Base-by-base conservation (phyloP, 306 rosid genomes). In the Dalbergia cochinchinensis region DNA sequence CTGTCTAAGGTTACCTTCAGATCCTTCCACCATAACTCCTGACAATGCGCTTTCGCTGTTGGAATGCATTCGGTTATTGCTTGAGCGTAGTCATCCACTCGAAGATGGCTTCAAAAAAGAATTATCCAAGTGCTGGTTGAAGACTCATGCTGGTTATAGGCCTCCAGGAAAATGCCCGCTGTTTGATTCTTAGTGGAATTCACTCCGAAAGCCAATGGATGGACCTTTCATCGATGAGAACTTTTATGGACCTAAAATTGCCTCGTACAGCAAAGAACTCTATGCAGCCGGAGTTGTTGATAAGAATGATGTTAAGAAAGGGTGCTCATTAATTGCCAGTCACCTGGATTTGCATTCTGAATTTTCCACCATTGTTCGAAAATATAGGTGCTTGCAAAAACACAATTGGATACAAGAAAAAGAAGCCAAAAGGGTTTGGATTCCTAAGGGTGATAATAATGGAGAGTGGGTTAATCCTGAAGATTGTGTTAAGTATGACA, bases 191-290 rank as follows among this genome's bases (percentile, higher is more conserved):
- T 39, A 44, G 65, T 86, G 88, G 88, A 61, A 55, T 4, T 11
- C 5, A 37, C 10, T 64, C 73, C 44, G 86, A 63, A 60, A 78
- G 76, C 79, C 26, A n/a, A 79, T 59, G n/a, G 94, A 91, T 80
- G 97, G 89, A 39, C 94, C 91, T 18, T 89, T 88, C 55, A 58
- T 91, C 7, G 89, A 91, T 65, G 86, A 85, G 67, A 51, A 5
- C 0, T 90, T 83, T 67, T 91, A 89, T 68, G 86, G 88, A 15
- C 39, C 83, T 33, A 63, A 83, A 41, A 78, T 91, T 61, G 26
- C 69, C 11, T 54, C 69, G 0, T 88, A 88, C 82, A 74, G 16
- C 45, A 34, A 72, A 33, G 88, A 86, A 85, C 94, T 86, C 44
- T 26, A 44, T 19, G 81, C 75, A 26, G 74, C 88, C 13, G 84